phyloP scores from a whole-genome alignment of 2,329 filamentous ascomycete genomes.

The Phaeosphaeria sp. region DNA sequence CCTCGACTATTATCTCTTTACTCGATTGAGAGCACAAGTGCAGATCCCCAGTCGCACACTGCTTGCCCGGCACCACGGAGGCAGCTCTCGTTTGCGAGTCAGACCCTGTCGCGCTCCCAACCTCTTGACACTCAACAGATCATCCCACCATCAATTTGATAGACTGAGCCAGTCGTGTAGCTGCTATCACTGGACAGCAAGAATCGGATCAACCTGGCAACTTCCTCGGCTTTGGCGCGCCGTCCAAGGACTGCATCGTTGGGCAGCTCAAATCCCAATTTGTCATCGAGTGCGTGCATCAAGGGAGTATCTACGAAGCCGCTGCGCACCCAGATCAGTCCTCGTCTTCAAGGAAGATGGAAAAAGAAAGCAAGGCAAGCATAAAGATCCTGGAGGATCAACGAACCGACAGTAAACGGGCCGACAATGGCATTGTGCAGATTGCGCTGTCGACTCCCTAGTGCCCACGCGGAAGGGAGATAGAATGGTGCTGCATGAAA shows the following conservation, averaged over 20 bases:
- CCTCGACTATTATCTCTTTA: background rate
- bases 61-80: background rate
- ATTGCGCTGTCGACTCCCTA: background rate
- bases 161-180: constrained; percentile 21
- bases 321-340: constrained; percentile 4
- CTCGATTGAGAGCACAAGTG: background rate
- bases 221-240: constrained; percentile 16
- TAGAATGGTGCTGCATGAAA: constrained; percentile 1
- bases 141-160: constrained; percentile 24
- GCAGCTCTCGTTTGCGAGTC: constrained; percentile 1
- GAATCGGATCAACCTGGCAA: constrained; percentile 22
- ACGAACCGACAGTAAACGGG: background rate
- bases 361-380: background rate
- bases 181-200: constrained; percentile 24
- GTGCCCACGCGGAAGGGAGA: background rate
- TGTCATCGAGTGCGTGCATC: constrained; percentile 16
- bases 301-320: constrained; percentile 24
- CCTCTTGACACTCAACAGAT: constrained; percentile 10
- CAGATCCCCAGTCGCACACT: background rate
- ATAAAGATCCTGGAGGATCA: background rate
- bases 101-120: background rate
- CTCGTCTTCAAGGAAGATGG: background rate
- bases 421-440: background rate
- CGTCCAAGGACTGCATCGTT: constrained; percentile 18
- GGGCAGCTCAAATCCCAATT: constrained; percentile 12